phyloP scores from a whole-genome alignment of 768 basidiomycete species.

The Lentinula guzmanii region DNA sequence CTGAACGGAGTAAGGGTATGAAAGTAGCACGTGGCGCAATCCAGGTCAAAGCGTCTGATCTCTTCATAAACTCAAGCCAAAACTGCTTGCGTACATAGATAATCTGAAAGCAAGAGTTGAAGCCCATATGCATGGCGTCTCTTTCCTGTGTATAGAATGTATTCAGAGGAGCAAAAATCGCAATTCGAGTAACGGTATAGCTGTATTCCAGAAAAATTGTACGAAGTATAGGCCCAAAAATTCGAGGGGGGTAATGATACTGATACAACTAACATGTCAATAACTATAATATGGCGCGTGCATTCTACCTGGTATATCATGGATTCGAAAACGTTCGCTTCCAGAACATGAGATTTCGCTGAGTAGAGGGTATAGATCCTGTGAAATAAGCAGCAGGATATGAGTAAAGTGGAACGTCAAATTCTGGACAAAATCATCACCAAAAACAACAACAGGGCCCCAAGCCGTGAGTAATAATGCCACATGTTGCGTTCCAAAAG shows the following conservation, averaged over 20 bases:
- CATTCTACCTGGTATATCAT: too few species aligned
- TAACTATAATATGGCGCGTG: too few species aligned
- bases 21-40: not conserved
- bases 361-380: not conserved
- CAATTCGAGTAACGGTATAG: too few species aligned
- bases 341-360: not conserved
- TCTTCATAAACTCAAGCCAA: not conserved
- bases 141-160: too few species aligned
- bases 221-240: not conserved
- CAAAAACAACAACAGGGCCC: conserved; percentile 39
- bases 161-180: too few species aligned
- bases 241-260: not conserved
- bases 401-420: not conserved
- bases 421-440: not conserved
- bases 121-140: too few species aligned
- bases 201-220: too few species aligned
- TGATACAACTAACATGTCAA: not conserved
- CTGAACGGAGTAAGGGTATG: not conserved
- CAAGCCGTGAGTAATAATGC: conserved; percentile 53
- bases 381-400: not conserved
- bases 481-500: conserved; percentile 64
- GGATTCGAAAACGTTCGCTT: not conserved
- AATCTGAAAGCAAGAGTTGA: too few species aligned
- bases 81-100: too few species aligned
- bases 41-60: not conserved